phyloP scores from a whole-genome alignment of 23 red algal species.

The Gracilaria caudata region DNA sequence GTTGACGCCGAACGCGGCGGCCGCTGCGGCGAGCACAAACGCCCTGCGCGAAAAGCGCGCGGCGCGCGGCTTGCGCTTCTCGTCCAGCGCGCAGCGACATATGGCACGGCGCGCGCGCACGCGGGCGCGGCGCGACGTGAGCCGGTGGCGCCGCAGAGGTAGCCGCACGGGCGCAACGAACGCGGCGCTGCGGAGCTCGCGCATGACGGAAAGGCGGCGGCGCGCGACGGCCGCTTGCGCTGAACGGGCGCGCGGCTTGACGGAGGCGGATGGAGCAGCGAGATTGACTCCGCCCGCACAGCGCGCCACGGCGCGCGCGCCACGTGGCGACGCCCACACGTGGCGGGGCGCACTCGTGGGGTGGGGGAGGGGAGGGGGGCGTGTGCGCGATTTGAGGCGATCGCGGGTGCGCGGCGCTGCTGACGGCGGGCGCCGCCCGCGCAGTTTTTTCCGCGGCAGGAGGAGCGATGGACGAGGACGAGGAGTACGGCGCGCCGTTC shows the following conservation, averaged over 20 bases:
- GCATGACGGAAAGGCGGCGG: not conserved
- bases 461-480: not conserved
- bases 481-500: constrained; percentile 74
- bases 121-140: not conserved
- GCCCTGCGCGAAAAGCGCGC: not conserved
- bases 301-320: not conserved
- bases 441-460: not conserved
- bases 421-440: not conserved
- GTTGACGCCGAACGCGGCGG: constrained; percentile 5
- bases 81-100: not conserved
- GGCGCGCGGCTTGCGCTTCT: not conserved
- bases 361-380: not conserved
- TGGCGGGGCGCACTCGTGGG: not conserved
- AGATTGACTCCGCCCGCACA: no score
- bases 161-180: not conserved
- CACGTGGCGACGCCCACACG: not conserved
- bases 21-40: not conserved
- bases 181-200: not conserved
- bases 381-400: not conserved
- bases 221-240: not conserved
- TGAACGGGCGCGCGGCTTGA: not conserved
- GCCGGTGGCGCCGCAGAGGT: not conserved
- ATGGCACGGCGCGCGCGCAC: not conserved
- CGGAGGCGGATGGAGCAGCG: not conserved
- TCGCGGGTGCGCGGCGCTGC: not conserved